A percentile compares a stretch with the other conserved stretches of the same genome.
Evolutionary conservation across 2,329 filamentous ascomycete genomes (phyloP).

Genomic region (Orbilia ellipsospora): DNA sequence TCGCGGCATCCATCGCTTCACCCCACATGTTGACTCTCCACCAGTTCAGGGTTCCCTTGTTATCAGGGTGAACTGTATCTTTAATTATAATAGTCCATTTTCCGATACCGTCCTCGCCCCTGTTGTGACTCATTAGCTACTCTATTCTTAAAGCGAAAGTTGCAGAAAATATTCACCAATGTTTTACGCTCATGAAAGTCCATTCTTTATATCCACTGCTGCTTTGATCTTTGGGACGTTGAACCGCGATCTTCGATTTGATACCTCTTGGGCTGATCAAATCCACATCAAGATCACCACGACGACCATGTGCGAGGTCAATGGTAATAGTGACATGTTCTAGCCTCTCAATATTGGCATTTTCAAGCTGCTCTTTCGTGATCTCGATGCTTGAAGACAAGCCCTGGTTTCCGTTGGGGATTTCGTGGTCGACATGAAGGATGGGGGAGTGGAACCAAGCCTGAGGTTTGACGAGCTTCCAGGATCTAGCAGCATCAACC

Average conservation of each 20-base stretch:
- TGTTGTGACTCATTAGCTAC: conserved; percentile 63
- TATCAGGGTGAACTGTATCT: conserved; percentile 80
- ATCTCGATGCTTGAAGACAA: conserved; percentile 83
- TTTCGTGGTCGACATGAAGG: conserved; percentile 85
- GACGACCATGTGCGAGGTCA: conserved; percentile 88
- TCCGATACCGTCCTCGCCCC: conserved; percentile 87
- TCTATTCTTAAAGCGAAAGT: not conserved
- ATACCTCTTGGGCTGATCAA: conserved; percentile 84
- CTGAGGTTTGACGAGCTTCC: conserved; percentile 91
- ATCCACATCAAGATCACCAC: conserved; percentile 93
- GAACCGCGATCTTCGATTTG: conserved; percentile 82
- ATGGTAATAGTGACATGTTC: conserved; percentile 98
- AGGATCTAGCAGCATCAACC: conserved; percentile 85
- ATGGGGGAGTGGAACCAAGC: conserved; percentile 94
- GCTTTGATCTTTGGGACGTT: conserved; percentile 76
- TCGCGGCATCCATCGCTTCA: conserved; percentile 79
- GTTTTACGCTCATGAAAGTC: conserved; percentile 98
- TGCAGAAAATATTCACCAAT: conserved; percentile 74
- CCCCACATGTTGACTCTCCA: conserved; percentile 97
- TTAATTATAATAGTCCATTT: conserved; percentile 92
- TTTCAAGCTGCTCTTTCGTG: conserved; percentile 80
- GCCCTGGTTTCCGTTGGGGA: conserved; percentile 86
- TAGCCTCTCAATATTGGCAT: conserved; percentile 83
- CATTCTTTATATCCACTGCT: conserved; percentile 84
- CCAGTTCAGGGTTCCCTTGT: conserved; percentile 82